A percentile compares a stretch with the other conserved stretches of the same genome.
Evolutionary conservation across 192 early-diverging fungal genomes (phyloP).

Genomic region (Podila epicladia): DNA sequence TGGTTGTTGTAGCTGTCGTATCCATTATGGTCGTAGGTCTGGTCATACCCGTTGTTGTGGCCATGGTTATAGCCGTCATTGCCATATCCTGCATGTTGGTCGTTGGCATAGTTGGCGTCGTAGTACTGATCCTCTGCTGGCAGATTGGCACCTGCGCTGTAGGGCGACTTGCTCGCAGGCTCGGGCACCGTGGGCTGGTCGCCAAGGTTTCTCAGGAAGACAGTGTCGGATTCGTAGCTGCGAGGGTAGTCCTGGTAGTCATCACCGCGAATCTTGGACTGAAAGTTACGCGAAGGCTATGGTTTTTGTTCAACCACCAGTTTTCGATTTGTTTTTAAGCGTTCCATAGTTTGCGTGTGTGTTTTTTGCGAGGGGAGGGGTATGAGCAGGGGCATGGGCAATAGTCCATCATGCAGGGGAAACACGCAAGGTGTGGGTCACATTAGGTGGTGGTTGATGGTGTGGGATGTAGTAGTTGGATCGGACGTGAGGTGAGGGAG

Average conservation of each 20-base stretch:
- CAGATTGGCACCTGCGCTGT: constrained; percentile 16
- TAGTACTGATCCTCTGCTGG: constrained; percentile 46
- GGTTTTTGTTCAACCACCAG: not conserved
- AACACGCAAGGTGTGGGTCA: too few species aligned
- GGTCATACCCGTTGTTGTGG: not conserved
- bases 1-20: constrained; percentile 38
- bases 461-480: too few species aligned
- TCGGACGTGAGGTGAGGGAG: too few species aligned
- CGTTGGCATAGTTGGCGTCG: constrained; percentile 23
- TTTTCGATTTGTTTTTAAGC: not conserved
- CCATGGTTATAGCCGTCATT: constrained; percentile 14
- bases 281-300: constrained; percentile 56
- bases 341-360: not conserved
- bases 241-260: constrained; percentile 48
- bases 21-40: constrained; percentile 11
- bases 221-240: constrained; percentile 47
- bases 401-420: too few species aligned
- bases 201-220: constrained; percentile 54
- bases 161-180: constrained; percentile 42
- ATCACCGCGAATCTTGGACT: constrained; percentile 53
- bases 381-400: not conserved
- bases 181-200: constrained; percentile 29
- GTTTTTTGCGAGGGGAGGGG: not conserved
- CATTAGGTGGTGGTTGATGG: too few species aligned
- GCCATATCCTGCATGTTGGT: not conserved